Evolutionary conservation across 176 grass and related monocot genomes (phyloP), one percentile per base, ranked within the genome.

Genomic region (Olyra latifolia): DNA sequence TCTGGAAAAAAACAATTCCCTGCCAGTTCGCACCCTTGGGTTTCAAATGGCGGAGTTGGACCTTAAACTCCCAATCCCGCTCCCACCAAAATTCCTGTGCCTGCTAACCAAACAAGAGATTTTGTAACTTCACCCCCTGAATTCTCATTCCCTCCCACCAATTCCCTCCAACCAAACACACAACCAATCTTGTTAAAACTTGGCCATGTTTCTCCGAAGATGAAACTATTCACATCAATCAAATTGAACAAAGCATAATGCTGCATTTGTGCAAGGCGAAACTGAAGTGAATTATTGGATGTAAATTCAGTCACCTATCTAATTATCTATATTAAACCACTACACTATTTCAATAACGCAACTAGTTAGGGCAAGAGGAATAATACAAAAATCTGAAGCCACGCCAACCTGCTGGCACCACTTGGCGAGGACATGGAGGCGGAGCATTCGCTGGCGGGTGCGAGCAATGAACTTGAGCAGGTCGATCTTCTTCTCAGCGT

Each of bases 401-500:
- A 35, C 32, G 5, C 53, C 7, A n/a, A 98, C 97, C 97, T 99
- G 97, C 75, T 93, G 91, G 63, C 97, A 99, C 97, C 97, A 99
- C 76, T 99, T 99, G 88, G 93, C 91, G 7, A 99, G 96, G 28
- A 99, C 97, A 61, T 99, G 93, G 62, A 99, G 90, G 35, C 97
- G 97, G 57, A 99, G 97, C 93, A 99, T 99, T 66, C 97, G 93
- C 88, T 99, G 97, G 74, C 93, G 91, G 1, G 93, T 99, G 43
- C 88, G 87, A n/a, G 77, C 80, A 10, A 99, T 90, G 84, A 99
- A 99, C 79, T 99, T 99, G 84, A 99, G 96, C 47, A 99, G 85
- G 77, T 99, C 96, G 1, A 95, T 95, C 90, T 99, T 99, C 87
- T 99, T 99, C 93, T 99, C 93, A 12, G 92, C 62, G 78, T 99